Evolutionary conservation across 345 rosid species (phyloP), one percentile per base, ranked within the genome.

Genomic region (Hypericum androsaemum): DNA sequence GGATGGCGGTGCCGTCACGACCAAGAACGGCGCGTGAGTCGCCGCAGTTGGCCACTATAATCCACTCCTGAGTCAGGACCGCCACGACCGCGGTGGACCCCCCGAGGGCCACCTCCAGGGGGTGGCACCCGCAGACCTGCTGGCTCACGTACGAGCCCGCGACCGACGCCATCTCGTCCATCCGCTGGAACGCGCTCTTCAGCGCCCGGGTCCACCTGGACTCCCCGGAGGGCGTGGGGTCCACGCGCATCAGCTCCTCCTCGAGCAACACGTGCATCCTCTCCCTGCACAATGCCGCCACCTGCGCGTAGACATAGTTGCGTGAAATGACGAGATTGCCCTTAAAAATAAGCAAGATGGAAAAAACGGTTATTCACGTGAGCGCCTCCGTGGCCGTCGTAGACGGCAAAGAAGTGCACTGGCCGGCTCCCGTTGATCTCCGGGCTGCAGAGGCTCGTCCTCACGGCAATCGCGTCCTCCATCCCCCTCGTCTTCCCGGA

Each of bases 371-470:
- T 37, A 13, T 16, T 6, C 56, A 70, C 79, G 15, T 83, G 82
- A 68, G 81, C 11, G 39, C 95, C 94, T 16, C 94, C 95, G 15
- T 85, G 95, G 8, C 97, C 97, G 58, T 89, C 97, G 64, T 66
- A 89, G 8, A 89, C 87, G 39, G 69, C 89, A 58, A 85, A 83
- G 81, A 72, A 83, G 72, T 89, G 95, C 60, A 81, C 72, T 22
- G 97, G 81, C 43, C 53, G 57, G 9, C 63, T 51, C 16, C 38
- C 48, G 70, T 62, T 72, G 17, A 81, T 7, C 44, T 63, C 80
- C 56, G 85, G 83, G 57, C 11, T 11, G 68, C 83, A 74, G 0
- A 87, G 61, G 43, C 47, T 71, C 7, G 78, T 71, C 36, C 50
- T 58, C 6, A 67, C 77, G 15, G 64, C 65, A 41, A 80, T 64